These are phyloP conservation scores for Coprinellus aureogranulatus DNA, from an alignment of 768 basidiomycete species.

Conservation along the genomic window DNA sequence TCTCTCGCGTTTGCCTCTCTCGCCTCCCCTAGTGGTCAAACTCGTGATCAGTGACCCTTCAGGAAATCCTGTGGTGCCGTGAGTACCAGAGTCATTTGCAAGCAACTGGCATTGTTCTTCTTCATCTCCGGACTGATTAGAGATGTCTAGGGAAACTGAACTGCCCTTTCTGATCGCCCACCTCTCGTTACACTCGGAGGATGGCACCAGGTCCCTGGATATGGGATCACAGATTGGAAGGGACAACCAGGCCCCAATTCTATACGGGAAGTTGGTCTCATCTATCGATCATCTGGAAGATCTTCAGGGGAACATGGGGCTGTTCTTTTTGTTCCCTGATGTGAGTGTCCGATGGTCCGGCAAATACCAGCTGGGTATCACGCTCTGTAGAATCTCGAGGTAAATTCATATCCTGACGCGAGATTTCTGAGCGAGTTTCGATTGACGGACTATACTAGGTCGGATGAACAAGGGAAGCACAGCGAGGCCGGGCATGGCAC, in stretches of 20 bases:
- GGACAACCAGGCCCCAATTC: slow-evolving; percentile 51
- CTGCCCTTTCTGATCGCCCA: slow-evolving; percentile 87
- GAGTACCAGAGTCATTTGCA: slow-evolving; percentile 34
- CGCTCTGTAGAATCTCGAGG: slow-evolving; percentile 73
- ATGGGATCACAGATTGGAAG: slow-evolving; percentile 57
- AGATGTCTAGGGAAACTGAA: slow-evolving; percentile 64
- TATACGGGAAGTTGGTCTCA: slow-evolving; percentile 86
- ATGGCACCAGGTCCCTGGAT: slow-evolving; percentile 63
- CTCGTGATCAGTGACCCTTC: slow-evolving; percentile 71
- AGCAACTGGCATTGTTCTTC: slow-evolving; percentile 9
- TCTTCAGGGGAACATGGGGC: slow-evolving; percentile 73
- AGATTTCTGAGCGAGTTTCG: not conserved
- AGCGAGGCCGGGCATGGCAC: slow-evolving; percentile 55
- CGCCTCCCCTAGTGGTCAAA: slow-evolving; percentile 81
- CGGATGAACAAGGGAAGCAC: slow-evolving; percentile 42
- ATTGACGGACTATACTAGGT: slow-evolving; percentile 13
- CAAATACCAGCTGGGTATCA: slow-evolving; percentile 70
- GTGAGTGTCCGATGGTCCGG: slow-evolving; percentile 82
- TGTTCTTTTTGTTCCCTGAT: slow-evolving; percentile 89
- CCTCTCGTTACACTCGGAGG: slow-evolving; percentile 68
- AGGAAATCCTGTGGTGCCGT: slow-evolving; percentile 77
- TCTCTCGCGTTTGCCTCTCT: slow-evolving; percentile 77
- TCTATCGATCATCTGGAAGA: slow-evolving; percentile 79
- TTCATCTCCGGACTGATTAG: slow-evolving; percentile 7
- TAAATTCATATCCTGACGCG: slow-evolving; percentile 34